Conservation (phyloP, 805 yeast genomes). For the Metschnikowia corniflorae region DNA sequence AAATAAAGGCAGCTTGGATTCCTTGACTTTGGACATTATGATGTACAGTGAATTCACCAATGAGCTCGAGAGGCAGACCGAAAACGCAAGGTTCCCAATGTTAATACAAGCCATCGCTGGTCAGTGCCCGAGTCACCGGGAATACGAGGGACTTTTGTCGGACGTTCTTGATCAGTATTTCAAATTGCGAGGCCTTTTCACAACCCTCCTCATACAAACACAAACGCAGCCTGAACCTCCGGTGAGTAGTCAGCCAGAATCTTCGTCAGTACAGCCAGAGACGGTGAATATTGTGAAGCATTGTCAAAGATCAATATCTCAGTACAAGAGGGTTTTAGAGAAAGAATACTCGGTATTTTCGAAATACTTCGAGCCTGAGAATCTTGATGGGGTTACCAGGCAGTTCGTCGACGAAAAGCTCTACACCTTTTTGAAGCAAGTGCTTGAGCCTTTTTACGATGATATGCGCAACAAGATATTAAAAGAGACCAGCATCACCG, state of each 20-base stretch:
- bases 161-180: constrained; percentile 69
- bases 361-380: constrained; percentile 40
- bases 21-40: constrained; percentile 15
- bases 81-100: constrained; percentile 12
- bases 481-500: constrained; percentile 63
- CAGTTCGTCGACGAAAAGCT: constrained; percentile 30
- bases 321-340: constrained; percentile 54
- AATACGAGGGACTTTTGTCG: constrained; percentile 61
- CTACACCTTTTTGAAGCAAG: constrained; percentile 55
- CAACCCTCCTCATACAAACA: constrained; percentile 37
- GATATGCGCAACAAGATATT: constrained; percentile 60
- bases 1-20: constrained; percentile 4
- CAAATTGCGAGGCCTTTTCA: constrained; percentile 48
- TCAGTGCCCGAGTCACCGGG: constrained; percentile 33
- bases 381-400: constrained; percentile 3
- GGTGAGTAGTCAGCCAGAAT: neutral
- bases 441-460: constrained; percentile 79
- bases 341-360: constrained; percentile 61
- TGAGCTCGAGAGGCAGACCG: constrained; percentile 17
- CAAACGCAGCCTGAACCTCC: constrained; percentile 19
- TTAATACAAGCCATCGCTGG: constrained; percentile 13
- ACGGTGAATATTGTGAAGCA: constrained; percentile 43
- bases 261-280: constrained; percentile 1
- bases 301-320: constrained; percentile 60
- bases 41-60: constrained; percentile 18